Evolutionary conservation across 495 filamentous ascomycete species (phyloP), one percentile per base, ranked within the genome.

Genomic region (Lasiosphaeria miniovina): DNA sequence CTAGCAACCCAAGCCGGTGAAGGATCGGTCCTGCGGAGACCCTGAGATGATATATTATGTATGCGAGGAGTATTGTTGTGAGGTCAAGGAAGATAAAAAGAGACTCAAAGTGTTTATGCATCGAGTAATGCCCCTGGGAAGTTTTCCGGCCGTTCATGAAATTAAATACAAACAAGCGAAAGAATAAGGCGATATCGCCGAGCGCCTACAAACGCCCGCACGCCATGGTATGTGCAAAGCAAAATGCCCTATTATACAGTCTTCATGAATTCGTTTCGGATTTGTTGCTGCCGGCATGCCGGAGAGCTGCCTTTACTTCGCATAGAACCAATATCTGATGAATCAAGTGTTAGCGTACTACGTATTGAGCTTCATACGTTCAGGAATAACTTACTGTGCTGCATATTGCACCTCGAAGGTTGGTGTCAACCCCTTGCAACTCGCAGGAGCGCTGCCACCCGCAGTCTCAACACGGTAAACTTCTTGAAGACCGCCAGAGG

Each of bases 391-490:
- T 66, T 91, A 98, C 78, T 91, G 85, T 7, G 93, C 85, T 11
- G 90, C 80, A 74, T 98, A 98, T 69, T 91, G 77, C 38, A 95
- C 82, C 52, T 84, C 71, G 62, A 98, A 93, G 5, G 66, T 54
- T 35, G 75, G 71, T 1, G 78, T 71, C 80, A 84, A 77, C 1
- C 86, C 88, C 41, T 83, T 67, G 71, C 94, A 98, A 0, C 84
- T 92, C 40, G 80, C 75, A 0, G 94, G 92, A 0, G 90, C 68
- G n/a, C 76, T 80, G 15, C 94, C 94, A 9, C 91, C 91, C 3
- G 86, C 91, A 1, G 94, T 98, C 66, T 91, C 80, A 14, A 97
- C 75, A n/a, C 94, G 81, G 68, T 94, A 97, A 7, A 93, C 86
- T 66, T 90, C 82, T 73, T 87, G 84, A 61, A 89, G 84, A 14